Evolutionary conservation across 1,284 basidiomycete genomes (phyloP), one percentile per base, ranked within the genome.

Genomic region (Ustilago vetiveriae): DNA sequence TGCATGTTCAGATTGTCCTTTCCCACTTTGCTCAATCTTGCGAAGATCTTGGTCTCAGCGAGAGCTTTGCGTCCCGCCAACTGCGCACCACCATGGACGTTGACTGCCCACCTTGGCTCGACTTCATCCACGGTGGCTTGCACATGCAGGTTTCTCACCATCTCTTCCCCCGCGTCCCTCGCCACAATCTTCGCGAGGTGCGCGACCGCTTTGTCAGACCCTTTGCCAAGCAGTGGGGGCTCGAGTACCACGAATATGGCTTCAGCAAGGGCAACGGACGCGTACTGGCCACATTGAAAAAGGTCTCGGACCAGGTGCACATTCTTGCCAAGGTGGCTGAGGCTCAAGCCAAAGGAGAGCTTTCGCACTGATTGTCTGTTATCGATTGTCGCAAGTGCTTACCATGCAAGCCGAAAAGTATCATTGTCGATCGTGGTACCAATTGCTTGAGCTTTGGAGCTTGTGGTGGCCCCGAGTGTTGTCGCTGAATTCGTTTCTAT

Each of bases 131-230:
- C 80, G 95, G 95, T 24, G 95, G 92, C 3, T 88, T 88, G 22
- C 93, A 98, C 77, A 88, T 98, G 42, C 95, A 98, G 83, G 93
- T 98, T 35, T 93, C 95, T 5, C 95, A 98, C 80, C 96, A 98
- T 83, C 86, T 98, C 58, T 97, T 98, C 85, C 96, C 95, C 8
- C 89, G 96, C 21, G 85, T 98, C 2, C 96, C 96, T 2, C 86
- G 96, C 24, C 95, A 98, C 85, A 95, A 97, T 80, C 86, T 98
- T 46, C 88, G 89, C 33, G 86, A 88, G 55, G 92, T 93, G 0
- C 90, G 90, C 72, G 69, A 88, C 45, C 84, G 63, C 10, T 83
- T 95, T 51, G 92, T 94, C 49, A 91, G 92, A 80, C 88, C 90
- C 62, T 97, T 90, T 75, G 91, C 92, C 19, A 66, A 73, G 24